Evolutionary conservation across 2,329 filamentous ascomycete genomes (phyloP), one percentile per base, ranked within the genome.

Genomic region (Pseudogymnoascus sp.): DNA sequence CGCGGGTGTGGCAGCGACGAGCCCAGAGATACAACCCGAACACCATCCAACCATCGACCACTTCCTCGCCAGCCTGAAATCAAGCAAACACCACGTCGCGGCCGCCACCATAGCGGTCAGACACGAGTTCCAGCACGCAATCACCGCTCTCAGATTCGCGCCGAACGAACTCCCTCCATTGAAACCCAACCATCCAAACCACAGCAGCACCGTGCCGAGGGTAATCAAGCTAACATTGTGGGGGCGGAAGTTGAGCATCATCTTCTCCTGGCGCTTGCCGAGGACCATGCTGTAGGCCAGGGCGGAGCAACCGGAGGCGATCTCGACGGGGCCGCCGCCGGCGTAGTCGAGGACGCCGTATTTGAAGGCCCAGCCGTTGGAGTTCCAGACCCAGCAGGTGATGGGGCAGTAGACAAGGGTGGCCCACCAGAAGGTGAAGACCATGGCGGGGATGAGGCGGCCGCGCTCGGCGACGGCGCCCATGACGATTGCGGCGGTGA

Each of bases 241-340:
- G 16, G 94, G 94, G 67, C 94, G 90, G 84, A 97, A 97, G 83
- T 97, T 97, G 77, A 97, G 85, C 90, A 97, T 97, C 91, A 97
- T 97, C 79, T 91, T 94, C 79, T 97, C 93, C 78, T 97, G 94
- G 67, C 94, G 91, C 71, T 91, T 90, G 67, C 94, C 94, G 64
- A 99, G 89, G 37, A 97, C 87, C 90, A 90, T 88, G 2, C 92
- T 96, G 79, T 97, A 99, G 66, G 94, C 94, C 54, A 97, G 81
- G 30, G 93, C 94, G 43, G 91, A 94, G 76, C 96, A 80, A 73
- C 94, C 94, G 62, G 94, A 97, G 64, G 85, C 90, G 69, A 99
- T 97, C 77, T 99, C 94, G 81, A 99, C 94, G 67, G 94, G 94
- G 60, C 93, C 92, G 70, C 94, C 94, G 66, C 94, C 94, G 58